These are phyloP conservation scores for Scheffersomyces illinoinensis DNA, from an alignment of 1,139 yeast species.

Conservation along the genomic window DNA sequence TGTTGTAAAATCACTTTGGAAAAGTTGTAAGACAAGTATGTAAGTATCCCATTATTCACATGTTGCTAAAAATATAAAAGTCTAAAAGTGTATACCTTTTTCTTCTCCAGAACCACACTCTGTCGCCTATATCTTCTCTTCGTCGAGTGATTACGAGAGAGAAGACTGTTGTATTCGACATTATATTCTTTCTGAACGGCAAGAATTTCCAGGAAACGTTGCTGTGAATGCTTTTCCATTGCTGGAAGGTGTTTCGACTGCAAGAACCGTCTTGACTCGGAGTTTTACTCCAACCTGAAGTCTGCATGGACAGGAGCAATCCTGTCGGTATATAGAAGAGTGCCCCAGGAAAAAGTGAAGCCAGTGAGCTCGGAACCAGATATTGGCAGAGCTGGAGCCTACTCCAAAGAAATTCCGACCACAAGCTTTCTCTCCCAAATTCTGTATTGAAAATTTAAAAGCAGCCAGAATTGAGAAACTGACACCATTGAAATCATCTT, in stretches of 20 bases:
- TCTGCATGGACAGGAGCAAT: not conserved
- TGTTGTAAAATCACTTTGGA: not conserved
- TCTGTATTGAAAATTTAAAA: not conserved
- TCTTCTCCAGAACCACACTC: not conserved
- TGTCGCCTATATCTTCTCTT: not conserved
- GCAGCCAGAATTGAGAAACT: not conserved
- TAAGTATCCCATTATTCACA: not conserved
- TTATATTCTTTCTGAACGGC: not conserved
- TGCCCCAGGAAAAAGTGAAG: not conserved
- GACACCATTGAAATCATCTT: not conserved
- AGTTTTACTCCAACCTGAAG: not conserved
- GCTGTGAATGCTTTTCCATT: not conserved
- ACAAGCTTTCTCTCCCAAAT: not conserved
- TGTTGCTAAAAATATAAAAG: not conserved
- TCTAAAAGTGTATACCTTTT: not conserved
- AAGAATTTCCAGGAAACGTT: not conserved
- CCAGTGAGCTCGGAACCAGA: not conserved
- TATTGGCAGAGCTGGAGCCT: not conserved
- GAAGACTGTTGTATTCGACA: not conserved
- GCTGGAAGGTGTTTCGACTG: not conserved
- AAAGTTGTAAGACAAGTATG: not conserved
- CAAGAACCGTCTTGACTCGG: not conserved
- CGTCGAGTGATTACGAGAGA: not conserved
- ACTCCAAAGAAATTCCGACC: not conserved
- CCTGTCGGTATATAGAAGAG: not conserved